These are phyloP conservation scores for Pyronema domesticum DNA, from an alignment of 495 filamentous ascomycete species.

Conservation along the genomic window DNA sequence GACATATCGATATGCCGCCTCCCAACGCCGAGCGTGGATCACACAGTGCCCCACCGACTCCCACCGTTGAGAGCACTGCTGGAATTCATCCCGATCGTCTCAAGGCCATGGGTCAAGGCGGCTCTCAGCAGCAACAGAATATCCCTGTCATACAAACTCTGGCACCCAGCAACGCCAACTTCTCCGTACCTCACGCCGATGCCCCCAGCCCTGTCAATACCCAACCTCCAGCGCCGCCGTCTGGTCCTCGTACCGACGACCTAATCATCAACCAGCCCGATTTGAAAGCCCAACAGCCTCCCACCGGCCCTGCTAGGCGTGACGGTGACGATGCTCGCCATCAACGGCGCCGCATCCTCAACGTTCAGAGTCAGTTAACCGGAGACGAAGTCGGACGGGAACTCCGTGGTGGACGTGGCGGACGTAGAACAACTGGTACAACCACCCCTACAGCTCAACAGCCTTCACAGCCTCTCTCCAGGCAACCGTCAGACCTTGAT, in stretches of 20 bases:
- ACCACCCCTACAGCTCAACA: conserved; percentile 2
- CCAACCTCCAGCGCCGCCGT: conserved; percentile 5
- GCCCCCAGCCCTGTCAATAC: not conserved
- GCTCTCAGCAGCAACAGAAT: conserved; percentile 17
- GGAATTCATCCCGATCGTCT: conserved; percentile 37
- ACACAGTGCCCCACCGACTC: conserved; percentile 10
- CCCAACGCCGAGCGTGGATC: conserved; percentile 20
- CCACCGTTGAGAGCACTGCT: conserved; percentile 19
- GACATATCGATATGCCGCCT: conserved; percentile 20
- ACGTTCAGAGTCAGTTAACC: conserved; percentile 19
- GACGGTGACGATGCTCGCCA: conserved; percentile 18
- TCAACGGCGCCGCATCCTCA: conserved; percentile 19
- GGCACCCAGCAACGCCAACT: conserved; percentile 21
- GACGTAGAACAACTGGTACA: conserved; percentile 7
- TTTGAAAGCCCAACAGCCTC: conserved; percentile 6
- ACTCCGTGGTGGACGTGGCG: conserved; percentile 14
- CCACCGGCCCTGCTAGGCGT: conserved; percentile 18
- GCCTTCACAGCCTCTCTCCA: not conserved
- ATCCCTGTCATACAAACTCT: conserved; percentile 16
- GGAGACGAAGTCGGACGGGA: conserved; percentile 9
- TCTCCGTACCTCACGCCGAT: not conserved
- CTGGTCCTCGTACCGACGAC: conserved; percentile 7
- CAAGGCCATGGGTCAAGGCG: conserved; percentile 20
- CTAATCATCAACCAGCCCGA: not conserved
- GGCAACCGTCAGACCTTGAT: conserved; percentile 2